Evolutionary conservation across 1,139 yeast species (phyloP).

Genomic region (Blastobotrys persicus): DNA sequence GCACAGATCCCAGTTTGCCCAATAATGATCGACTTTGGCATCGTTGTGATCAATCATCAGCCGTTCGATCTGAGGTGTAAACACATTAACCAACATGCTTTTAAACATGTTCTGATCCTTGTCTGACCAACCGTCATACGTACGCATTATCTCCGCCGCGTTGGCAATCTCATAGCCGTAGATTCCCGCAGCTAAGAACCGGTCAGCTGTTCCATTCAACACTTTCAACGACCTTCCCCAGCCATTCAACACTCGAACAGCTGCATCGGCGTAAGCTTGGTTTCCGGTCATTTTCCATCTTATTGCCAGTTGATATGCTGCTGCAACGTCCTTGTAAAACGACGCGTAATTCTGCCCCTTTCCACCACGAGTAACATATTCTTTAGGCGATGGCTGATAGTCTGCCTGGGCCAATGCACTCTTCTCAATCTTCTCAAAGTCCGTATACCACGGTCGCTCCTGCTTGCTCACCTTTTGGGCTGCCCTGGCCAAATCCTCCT

Average conservation of each 20-base stretch:
- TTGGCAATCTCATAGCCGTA: neutral
- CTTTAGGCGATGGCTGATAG: neutral
- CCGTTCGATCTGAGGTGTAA: neutral
- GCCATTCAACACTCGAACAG: neutral
- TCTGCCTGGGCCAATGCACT: neutral
- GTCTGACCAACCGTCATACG: neutral
- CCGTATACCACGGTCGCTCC: neutral
- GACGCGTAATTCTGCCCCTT: neutral
- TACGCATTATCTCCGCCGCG: neutral
- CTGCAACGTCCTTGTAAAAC: neutral
- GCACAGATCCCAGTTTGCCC: neutral
- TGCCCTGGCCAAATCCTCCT: neutral
- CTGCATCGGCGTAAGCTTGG: neutral
- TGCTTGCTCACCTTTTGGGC: neutral
- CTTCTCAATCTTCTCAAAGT: neutral
- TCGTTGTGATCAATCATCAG: neutral
- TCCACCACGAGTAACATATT: neutral
- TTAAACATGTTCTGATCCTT: neutral
- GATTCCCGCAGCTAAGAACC: neutral
- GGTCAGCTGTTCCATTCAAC: neutral
- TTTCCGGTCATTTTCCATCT: neutral
- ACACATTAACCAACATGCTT: neutral
- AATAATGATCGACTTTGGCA: neutral
- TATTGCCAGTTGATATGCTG: neutral
- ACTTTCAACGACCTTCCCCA: neutral